Evolutionary conservation across 192 early-diverging fungal species (phyloP).

Genomic region (Rhizophlyctis rosea): DNA sequence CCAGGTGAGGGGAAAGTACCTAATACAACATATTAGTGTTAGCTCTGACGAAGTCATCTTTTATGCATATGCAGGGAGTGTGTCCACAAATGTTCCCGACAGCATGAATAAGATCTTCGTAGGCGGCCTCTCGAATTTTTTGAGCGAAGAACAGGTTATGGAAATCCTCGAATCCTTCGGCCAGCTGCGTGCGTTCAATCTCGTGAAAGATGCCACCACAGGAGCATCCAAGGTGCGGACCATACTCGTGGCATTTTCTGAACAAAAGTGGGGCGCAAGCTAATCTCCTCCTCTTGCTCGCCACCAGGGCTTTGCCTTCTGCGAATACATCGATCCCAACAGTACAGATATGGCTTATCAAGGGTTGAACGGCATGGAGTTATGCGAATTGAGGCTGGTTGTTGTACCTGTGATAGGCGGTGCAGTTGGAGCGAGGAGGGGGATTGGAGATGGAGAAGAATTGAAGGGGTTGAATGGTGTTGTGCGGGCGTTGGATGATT

Average conservation of each 20-base stretch:
- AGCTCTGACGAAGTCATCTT: too few relatives aligned
- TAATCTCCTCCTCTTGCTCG: neutral
- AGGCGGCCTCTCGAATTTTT: conserved; percentile 78
- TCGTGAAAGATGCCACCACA: conserved; percentile 76
- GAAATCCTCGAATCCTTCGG: conserved; percentile 90
- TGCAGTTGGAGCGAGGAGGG: too few relatives aligned
- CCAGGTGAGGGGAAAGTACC: conserved; percentile 44
- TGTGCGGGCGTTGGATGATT: too few relatives aligned
- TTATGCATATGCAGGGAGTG: too few relatives aligned
- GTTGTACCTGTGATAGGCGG: too few relatives aligned
- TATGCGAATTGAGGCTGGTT: conserved; percentile 83
- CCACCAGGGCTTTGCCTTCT: conserved; percentile 85
- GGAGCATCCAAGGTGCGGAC: conserved; percentile 63
- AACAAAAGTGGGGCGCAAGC: neutral
- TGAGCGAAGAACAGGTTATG: conserved; percentile 86
- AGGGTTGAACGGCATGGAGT: conserved; percentile 87
- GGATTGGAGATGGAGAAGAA: too few relatives aligned
- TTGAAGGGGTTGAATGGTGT: too few relatives aligned
- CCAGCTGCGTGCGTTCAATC: conserved; percentile 79
- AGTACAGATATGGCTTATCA: conserved; percentile 88
- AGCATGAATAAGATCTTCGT: conserved; percentile 88
- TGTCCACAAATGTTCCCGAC: conserved; percentile 84
- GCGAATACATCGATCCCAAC: conserved; percentile 83
- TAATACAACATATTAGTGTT: too few relatives aligned
- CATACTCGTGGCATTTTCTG: conserved; percentile 6